Conservation (phyloP, 495 filamentous ascomycete species). For the Sporormia fimetaria region DNA sequence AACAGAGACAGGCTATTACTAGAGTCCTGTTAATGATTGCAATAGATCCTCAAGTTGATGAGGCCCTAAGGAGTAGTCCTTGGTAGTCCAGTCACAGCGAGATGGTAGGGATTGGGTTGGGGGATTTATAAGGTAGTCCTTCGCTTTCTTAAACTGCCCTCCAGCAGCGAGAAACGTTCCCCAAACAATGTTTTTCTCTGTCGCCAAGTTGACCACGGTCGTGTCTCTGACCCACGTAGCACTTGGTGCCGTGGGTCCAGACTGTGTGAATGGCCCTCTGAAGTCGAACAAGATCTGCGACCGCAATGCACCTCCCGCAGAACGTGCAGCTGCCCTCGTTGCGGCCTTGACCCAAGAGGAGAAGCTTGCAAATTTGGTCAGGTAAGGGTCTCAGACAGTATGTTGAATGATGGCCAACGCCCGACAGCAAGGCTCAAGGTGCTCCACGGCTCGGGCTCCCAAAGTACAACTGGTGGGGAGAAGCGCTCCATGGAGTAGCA, state of each 20-base stretch:
- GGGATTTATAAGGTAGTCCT: no score
- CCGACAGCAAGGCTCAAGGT: slow-evolving; percentile 28
- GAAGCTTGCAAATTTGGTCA: slow-evolving; percentile 18
- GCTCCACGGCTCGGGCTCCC: slow-evolving; percentile 34
- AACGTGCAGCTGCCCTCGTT: slow-evolving; percentile 17
- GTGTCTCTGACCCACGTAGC: neutral
- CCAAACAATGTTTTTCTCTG: neutral
- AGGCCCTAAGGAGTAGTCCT: no score
- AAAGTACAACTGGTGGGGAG: slow-evolving; percentile 43
- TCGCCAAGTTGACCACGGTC: neutral
- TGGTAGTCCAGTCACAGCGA: no score
- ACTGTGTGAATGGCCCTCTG: slow-evolving; percentile 8
- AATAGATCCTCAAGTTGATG: no score
- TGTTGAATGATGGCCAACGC: neutral
- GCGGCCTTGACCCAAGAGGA: slow-evolving; percentile 8
- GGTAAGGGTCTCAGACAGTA: slow-evolving; percentile 1
- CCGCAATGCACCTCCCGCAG: neutral
- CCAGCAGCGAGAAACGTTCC: no score
- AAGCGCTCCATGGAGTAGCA: slow-evolving; percentile 38
- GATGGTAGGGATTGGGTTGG: no score
- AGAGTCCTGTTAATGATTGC: no score
- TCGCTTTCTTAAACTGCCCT: no score
- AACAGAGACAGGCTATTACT: no score
- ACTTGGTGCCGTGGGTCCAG: neutral
- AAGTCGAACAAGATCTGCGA: slow-evolving; percentile 3